Evolutionary conservation across 2,329 filamentous ascomycete genomes (phyloP).

Genomic region (Diaporthe citriasiana): DNA sequence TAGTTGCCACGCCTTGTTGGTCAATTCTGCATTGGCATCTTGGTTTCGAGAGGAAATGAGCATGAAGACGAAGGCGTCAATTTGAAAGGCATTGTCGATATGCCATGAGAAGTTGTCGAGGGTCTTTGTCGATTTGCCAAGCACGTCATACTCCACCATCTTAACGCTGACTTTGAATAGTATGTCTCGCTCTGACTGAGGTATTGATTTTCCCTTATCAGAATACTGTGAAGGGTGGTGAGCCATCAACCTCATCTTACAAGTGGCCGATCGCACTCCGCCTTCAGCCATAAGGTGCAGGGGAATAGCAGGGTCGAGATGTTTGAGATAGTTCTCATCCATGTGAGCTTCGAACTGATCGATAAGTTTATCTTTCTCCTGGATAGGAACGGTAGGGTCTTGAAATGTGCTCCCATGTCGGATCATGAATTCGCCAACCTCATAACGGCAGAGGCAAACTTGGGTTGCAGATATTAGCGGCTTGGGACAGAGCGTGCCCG

Average conservation of each 20-base stretch:
- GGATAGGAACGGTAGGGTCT: conserved; percentile 46
- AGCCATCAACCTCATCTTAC: conserved; percentile 47
- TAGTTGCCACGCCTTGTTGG: conserved; percentile 44
- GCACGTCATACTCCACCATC: conserved; percentile 44
- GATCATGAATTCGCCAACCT: conserved; percentile 57
- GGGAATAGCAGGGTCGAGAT: conserved; percentile 51
- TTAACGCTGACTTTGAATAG: conserved; percentile 44
- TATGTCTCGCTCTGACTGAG: conserved; percentile 45
- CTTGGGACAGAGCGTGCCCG: too few species aligned
- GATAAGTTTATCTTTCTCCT: conserved; percentile 49
- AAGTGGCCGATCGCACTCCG: conserved; percentile 43
- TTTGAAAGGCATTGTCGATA: conserved; percentile 46
- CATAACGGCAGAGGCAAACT: conserved; percentile 58
- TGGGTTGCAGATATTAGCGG: background rate
- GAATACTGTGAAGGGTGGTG: conserved; percentile 46
- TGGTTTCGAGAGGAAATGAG: conserved; percentile 44
- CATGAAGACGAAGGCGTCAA: conserved; percentile 44
- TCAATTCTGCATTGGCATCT: conserved; percentile 37
- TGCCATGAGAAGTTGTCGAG: conserved; percentile 45
- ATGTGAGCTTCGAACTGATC: conserved; percentile 46
- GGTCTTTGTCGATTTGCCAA: conserved; percentile 37
- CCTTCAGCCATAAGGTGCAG: conserved; percentile 49
- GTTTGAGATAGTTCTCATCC: conserved; percentile 49
- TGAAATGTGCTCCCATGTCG: conserved; percentile 59
- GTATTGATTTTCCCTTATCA: conserved; percentile 44